Percentiles rank a stretch among this genome's conserved stretches.
Evolutionary conservation across 2,329 filamentous ascomycete genomes (phyloP).

Genomic region (Fusarium falciforme): DNA sequence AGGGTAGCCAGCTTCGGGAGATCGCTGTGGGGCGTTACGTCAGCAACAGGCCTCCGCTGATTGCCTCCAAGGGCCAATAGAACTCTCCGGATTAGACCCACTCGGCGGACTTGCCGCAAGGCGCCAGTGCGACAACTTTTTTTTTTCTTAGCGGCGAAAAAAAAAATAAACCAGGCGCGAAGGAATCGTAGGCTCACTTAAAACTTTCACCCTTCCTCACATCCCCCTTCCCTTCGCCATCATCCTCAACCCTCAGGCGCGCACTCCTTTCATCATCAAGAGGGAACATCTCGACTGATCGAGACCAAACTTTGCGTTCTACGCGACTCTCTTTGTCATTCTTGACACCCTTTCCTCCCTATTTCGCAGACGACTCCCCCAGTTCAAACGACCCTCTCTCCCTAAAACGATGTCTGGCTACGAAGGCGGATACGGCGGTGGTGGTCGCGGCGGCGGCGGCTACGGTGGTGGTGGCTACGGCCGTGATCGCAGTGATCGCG

Average conservation of each 20-base stretch:
- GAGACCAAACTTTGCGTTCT: constrained; percentile 34
- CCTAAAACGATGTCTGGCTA: constrained; percentile 57
- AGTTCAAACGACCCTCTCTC: constrained; percentile 16
- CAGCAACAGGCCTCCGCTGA: background rate
- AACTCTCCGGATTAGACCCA: background rate
- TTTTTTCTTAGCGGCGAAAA: constrained; percentile 44
- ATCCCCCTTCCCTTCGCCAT: constrained; percentile 36
- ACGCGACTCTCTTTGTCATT: constrained; percentile 34
- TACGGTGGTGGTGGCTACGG: constrained; percentile 51
- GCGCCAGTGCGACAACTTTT: constrained; percentile 37
- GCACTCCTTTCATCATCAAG: constrained; percentile 45
- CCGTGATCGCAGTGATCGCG: constrained; percentile 59
- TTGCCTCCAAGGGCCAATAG: constrained; percentile 4
- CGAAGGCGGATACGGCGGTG: constrained; percentile 47
- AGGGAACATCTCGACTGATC: constrained; percentile 34
- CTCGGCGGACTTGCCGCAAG: constrained; percentile 39
- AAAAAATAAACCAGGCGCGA: constrained; percentile 43
- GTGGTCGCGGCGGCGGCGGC: constrained; percentile 46
- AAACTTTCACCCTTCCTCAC: constrained; percentile 43
- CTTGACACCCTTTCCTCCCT: constrained; percentile 13
- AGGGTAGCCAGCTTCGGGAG: background rate
- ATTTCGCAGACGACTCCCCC: constrained; percentile 24
- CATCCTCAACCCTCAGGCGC: constrained; percentile 44
- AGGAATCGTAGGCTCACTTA: constrained; percentile 34
- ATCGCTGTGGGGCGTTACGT: background rate